Evolutionary conservation across 257 asterid genomes (phyloP).

Genomic region (Eucommia ulmoides): DNA sequence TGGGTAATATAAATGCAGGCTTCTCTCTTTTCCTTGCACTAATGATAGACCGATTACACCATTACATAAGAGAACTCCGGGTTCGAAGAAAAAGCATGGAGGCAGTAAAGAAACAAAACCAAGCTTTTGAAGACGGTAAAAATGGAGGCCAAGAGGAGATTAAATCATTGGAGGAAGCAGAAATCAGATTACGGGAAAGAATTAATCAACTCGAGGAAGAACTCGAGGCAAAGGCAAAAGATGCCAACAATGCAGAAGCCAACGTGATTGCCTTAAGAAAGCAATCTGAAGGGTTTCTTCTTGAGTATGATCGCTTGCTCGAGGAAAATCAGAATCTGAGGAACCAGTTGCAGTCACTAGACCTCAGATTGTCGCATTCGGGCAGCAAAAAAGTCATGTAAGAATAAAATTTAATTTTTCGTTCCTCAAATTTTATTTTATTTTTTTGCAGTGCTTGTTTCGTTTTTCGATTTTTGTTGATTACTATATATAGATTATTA

Average conservation of each 20-base stretch:
- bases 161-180: constrained; percentile 8
- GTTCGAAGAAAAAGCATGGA: constrained; percentile 10
- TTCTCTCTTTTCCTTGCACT: constrained; percentile 8
- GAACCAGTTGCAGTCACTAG: constrained; percentile 24
- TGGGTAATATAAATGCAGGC: too few relatives aligned
- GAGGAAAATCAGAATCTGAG: constrained; percentile 39
- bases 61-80: constrained; percentile 7
- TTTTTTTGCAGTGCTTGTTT: too few relatives aligned
- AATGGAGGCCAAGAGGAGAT: constrained; percentile 2
- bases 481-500: too few relatives aligned
- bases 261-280: constrained; percentile 15
- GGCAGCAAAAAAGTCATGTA: constrained; percentile 18
- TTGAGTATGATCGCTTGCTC: constrained; percentile 26
- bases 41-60: constrained; percentile 9
- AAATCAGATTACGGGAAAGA: not conserved
- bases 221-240: constrained; percentile 7
- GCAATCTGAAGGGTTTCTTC: constrained; percentile 22
- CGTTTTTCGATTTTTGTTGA: too few relatives aligned
- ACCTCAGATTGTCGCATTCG: constrained; percentile 13
- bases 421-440: too few relatives aligned
- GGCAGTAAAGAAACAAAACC: constrained; percentile 9
- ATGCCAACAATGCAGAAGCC: constrained; percentile 9
- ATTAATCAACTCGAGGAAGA: constrained; percentile 4
- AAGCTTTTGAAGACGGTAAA: constrained; percentile 7
- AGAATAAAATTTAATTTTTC: too few relatives aligned